Percentiles rank a stretch among this genome's conserved stretches.
These are phyloP conservation scores for Fusarium drepaniforme DNA, from an alignment of 2,329 filamentous ascomycete species.

Conservation along the genomic window DNA sequence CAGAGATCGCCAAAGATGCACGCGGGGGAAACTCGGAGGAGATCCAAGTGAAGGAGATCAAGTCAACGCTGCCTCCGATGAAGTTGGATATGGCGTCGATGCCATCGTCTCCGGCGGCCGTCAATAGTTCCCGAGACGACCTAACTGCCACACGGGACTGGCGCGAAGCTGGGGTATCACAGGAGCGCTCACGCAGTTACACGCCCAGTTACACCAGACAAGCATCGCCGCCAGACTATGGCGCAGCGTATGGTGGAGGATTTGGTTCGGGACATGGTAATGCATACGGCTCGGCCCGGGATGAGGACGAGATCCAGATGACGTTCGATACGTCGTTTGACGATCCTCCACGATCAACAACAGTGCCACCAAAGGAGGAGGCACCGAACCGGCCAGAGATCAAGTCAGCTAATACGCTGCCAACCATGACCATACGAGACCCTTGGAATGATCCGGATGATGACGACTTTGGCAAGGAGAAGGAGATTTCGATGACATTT, in stretches of 20 bases:
- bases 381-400: slow-evolving; percentile 44
- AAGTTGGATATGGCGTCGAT: slow-evolving; percentile 73
- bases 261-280: slow-evolving; percentile 28
- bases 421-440: slow-evolving; percentile 65
- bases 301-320: slow-evolving; percentile 72
- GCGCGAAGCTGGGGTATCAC: slow-evolving; percentile 39
- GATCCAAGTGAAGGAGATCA: slow-evolving; percentile 80
- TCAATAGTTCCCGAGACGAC: slow-evolving; percentile 33
- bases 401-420: slow-evolving; percentile 61
- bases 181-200: slow-evolving; percentile 38
- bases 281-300: slow-evolving; percentile 44
- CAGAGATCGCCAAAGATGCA: slow-evolving; percentile 80
- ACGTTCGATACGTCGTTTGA: slow-evolving; percentile 77
- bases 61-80: slow-evolving; percentile 91
- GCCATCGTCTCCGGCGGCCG: slow-evolving; percentile 38
- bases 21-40: slow-evolving; percentile 66
- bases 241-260: slow-evolving; percentile 35
- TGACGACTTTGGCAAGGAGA: slow-evolving; percentile 77
- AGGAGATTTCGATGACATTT: slow-evolving; percentile 86
- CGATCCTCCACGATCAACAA: slow-evolving; percentile 44
- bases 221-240: slow-evolving; percentile 31
- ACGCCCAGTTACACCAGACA: slow-evolving; percentile 40
- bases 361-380: slow-evolving; percentile 48
- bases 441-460: slow-evolving; percentile 79
- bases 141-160: slow-evolving; percentile 34